A percentile compares a stretch with the other conserved stretches of the same genome.
phyloP scores from a whole-genome alignment of 345 rosid genomes.

The Conringia planisiliqua region DNA sequence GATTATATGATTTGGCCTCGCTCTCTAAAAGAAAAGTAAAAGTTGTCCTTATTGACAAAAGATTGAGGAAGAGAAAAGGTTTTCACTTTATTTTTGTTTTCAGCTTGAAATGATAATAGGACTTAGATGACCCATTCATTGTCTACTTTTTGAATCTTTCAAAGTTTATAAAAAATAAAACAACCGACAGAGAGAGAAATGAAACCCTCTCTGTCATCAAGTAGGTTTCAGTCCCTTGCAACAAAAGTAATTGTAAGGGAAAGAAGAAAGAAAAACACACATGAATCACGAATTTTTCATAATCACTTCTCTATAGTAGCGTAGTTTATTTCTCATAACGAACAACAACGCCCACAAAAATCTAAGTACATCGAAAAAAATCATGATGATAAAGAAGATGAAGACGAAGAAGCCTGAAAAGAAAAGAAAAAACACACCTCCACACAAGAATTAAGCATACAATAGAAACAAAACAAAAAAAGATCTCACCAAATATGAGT shows the following conservation, averaged over 20 bases:
- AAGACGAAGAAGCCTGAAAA: conserved; percentile 39
- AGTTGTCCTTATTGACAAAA: conserved; percentile 22
- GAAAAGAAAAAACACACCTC: conserved; percentile 49
- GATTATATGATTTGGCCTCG: neutral
- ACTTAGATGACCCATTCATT: conserved; percentile 29
- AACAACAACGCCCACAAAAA: conserved; percentile 39
- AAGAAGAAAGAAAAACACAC: neutral
- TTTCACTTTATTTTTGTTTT: neutral
- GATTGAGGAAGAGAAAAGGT: neutral
- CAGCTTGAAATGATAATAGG: conserved; percentile 19
- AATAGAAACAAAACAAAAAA: neutral
- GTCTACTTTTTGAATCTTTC: conserved; percentile 10
- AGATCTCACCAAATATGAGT: conserved; percentile 11
- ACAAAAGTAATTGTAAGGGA: conserved; percentile 1
- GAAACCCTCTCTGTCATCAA: neutral
- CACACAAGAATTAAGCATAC: conserved; percentile 49
- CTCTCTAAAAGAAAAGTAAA: conserved; percentile 13
- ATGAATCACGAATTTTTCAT: conserved; percentile 10
- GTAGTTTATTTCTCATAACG: conserved; percentile 55
- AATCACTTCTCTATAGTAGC: conserved; percentile 34
- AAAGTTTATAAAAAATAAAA: neutral
- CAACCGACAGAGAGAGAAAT: conserved; percentile 36
- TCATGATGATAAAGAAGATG: conserved; percentile 32
- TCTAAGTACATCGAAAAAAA: conserved; percentile 89
- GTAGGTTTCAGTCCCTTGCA: conserved; percentile 24